phyloP scores from a whole-genome alignment of 495 filamentous ascomycete species.

The Clavariopsis aquatica region DNA sequence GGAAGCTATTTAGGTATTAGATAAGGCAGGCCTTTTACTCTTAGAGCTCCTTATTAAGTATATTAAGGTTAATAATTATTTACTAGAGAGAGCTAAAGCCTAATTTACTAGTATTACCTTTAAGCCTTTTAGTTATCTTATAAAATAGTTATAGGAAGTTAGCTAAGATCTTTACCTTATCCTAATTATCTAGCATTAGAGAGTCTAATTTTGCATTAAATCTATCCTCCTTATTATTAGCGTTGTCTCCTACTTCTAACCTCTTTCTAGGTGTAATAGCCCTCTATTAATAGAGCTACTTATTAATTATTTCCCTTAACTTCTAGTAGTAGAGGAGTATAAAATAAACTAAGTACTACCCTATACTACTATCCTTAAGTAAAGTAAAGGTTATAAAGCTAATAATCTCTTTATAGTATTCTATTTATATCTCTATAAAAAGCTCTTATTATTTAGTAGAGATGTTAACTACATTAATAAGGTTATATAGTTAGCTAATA shows the following conservation, averaged over 20 bases:
- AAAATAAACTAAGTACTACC: not conserved
- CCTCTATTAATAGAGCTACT: not conserved
- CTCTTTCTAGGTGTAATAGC: conserved; percentile 1
- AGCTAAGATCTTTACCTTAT: not conserved
- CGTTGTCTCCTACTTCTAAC: not conserved
- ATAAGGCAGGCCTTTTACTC: not conserved
- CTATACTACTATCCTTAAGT: not conserved
- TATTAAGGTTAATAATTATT: not conserved
- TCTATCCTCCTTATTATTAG: not conserved
- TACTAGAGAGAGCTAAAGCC: conserved; percentile 1
- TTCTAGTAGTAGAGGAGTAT: not conserved
- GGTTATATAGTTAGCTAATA: conserved; percentile 7
- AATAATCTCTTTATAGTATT: not conserved
- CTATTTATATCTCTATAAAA: not conserved
- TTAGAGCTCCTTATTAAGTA: not conserved
- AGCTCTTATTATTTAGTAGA: not conserved
- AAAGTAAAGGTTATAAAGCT: not conserved
- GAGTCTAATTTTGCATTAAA: not conserved
- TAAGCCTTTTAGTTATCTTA: conserved; percentile 1
- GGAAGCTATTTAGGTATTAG: not conserved
- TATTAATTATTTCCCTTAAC: not conserved
- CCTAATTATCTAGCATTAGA: not conserved
- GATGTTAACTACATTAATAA: not conserved
- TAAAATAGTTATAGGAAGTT: conserved; percentile 2
- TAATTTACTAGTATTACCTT: not conserved